Conservation (phyloP, 495 filamentous ascomycete species). For the Oidiodendron maius region DNA sequence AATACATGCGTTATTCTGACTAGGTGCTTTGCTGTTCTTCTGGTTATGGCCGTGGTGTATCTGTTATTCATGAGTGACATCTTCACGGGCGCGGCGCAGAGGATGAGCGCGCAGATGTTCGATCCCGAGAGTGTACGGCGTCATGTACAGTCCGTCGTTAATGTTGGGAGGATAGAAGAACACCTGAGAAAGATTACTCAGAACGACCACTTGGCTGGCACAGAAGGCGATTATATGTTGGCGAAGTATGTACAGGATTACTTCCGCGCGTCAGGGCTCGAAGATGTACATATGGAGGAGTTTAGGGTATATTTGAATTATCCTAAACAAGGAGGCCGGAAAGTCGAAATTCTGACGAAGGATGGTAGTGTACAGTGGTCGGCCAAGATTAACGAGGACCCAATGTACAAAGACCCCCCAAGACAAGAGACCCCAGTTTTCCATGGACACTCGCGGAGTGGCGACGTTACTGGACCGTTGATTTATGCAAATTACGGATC, state of each 20-base stretch:
- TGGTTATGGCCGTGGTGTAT: slow-evolving; percentile 74
- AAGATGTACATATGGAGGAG: slow-evolving; percentile 63
- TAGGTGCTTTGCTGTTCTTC: slow-evolving; percentile 64
- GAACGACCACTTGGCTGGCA: slow-evolving; percentile 85
- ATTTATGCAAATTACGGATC: slow-evolving; percentile 93
- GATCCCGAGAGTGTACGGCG: slow-evolving; percentile 63
- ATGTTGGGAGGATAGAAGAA: slow-evolving; percentile 59
- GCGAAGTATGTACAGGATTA: slow-evolving; percentile 73
- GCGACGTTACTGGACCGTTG: slow-evolving; percentile 85
- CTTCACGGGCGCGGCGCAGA: slow-evolving; percentile 54
- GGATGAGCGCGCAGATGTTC: slow-evolving; percentile 44
- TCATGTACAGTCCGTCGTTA: slow-evolving; percentile 63
- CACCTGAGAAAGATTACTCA: slow-evolving; percentile 65
- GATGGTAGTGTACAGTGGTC: slow-evolving; percentile 70
- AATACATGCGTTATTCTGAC: slow-evolving; percentile 54
- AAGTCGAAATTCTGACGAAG: slow-evolving; percentile 65
- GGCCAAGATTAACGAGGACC: slow-evolving; percentile 77
- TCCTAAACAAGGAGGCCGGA: slow-evolving; percentile 67
- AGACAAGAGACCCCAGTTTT: slow-evolving; percentile 65
- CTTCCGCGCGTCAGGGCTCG: slow-evolving; percentile 64
- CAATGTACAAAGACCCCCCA: slow-evolving; percentile 42
- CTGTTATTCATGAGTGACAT: slow-evolving; percentile 77
- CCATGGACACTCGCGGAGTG: slow-evolving; percentile 83
- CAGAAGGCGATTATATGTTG: slow-evolving; percentile 78
- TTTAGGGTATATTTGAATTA: slow-evolving; percentile 93